These are phyloP conservation scores for Metschnikowia matae DNA, from an alignment of 805 yeast species.

Conservation along the genomic window DNA sequence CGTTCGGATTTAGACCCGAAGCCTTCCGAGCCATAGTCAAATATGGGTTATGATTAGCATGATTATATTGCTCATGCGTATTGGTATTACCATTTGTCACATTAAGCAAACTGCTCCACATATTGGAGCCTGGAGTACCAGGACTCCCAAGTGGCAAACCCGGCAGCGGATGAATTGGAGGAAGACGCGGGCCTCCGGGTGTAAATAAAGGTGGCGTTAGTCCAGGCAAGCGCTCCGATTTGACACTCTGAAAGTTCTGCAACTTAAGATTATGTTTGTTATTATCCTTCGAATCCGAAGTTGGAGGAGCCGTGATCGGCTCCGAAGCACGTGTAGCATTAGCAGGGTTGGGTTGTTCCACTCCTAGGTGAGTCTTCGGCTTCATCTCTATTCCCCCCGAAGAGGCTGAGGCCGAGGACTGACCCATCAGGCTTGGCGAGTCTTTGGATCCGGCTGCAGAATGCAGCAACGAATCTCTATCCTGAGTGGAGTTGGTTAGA, in stretches of 20 bases:
- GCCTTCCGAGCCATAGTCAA: conserved; percentile 33
- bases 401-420: conserved; percentile 5
- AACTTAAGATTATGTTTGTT: conserved; percentile 35
- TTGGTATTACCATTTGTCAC: conserved; percentile 29
- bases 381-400: conserved; percentile 11
- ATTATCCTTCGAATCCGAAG: conserved; percentile 3
- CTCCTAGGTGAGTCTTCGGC: conserved; percentile 5
- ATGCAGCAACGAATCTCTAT: conserved; percentile 2
- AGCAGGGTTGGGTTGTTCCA: neutral
- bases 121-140: conserved; percentile 47
- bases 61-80: conserved; percentile 7
- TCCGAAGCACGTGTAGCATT: neutral
- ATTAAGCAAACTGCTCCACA: conserved; percentile 46
- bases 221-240: conserved; percentile 26
- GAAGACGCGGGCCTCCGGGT: conserved; percentile 58
- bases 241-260: conserved; percentile 29
- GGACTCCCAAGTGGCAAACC: conserved; percentile 40
- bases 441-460: conserved; percentile 6
- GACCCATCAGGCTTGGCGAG: conserved; percentile 5
- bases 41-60: conserved; percentile 7
- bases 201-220: conserved; percentile 50
- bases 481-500: neutral
- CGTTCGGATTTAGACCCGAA: conserved; percentile 76
- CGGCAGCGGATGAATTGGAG: conserved; percentile 48
- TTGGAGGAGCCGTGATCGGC: neutral